Base-by-base conservation (phyloP, 148 eudicot species). In the Chenopodium quinoa region DNA sequence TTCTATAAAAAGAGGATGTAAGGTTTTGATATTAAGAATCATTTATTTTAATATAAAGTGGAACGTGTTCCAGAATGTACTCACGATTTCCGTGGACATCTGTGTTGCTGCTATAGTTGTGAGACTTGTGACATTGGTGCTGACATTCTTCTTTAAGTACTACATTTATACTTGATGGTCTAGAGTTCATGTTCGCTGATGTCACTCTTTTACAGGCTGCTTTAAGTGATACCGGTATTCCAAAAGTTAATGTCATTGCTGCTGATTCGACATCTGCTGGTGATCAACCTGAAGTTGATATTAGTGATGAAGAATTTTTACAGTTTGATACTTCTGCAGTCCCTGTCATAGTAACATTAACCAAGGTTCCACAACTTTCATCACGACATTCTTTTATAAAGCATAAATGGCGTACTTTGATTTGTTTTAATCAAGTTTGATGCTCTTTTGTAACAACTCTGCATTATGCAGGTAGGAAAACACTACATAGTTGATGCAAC, bases 401-500 rank as follows among this genome's bases (percentile, higher is more conserved):
- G 62, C 75, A 23, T 25, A 23, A 2, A 31, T 67, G 34, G 37
- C 37, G 23, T 9, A 1, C 7, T 14, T 12, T 2, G 4, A 8
- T 14, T 64, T 34, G 22, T 52, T 27, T 27, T 17, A 13, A 13
- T 56, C 5, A 19, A 56, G 62, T 56, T 56, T 17, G 14, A 22
- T 46, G 14, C 47, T 73, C 27, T 25, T 9, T 66, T 3, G 76
- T 73, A 60, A 71, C 34, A 73, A 47, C 2, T n/a, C 9, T 73
- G 37, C 29, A 52, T 79, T 3, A 25, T 83, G 73, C 72, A 95
- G 98, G 94, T 93, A 71, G 97, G 98, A 37, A 91, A 85, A 75
- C 93, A 92, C 84, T 92, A 93, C 79, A 93, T 96, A 80, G 94
- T 96, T 56, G 99, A 96, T 85, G 99, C 98, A 60, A 93, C 93